Conservation (phyloP, 2,329 filamentous ascomycete genomes). For the Chrysosphaeria jannelii region DNA sequence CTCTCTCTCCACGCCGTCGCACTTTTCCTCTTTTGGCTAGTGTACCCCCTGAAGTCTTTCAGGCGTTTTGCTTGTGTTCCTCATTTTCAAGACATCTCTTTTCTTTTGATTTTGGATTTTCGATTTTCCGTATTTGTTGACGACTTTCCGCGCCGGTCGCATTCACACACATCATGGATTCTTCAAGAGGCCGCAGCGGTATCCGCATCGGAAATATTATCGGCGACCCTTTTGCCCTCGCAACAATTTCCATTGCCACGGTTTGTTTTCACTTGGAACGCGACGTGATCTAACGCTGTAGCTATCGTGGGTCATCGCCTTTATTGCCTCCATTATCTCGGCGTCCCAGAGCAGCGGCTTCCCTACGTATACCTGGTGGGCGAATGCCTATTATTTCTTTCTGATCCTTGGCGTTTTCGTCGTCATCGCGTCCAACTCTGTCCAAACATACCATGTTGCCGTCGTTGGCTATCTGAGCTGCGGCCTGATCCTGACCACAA, state of each 20-base stretch:
- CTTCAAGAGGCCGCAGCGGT: slow-evolving; percentile 20
- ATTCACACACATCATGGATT: too few species aligned
- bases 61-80: too few species aligned
- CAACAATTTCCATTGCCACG: slow-evolving; percentile 70
- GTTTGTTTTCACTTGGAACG: slow-evolving; percentile 20
- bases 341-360: slow-evolving; percentile 24
- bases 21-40: too few species aligned
- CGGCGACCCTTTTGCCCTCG: slow-evolving; percentile 84
- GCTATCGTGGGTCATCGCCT: slow-evolving; percentile 87
- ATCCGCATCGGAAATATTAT: slow-evolving; percentile 71
- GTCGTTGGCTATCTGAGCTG: slow-evolving; percentile 65
- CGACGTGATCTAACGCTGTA: too few species aligned
- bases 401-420: slow-evolving; percentile 52
- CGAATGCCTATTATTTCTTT: slow-evolving; percentile 58
- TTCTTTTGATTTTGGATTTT: too few species aligned
- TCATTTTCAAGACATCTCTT: too few species aligned
- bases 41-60: too few species aligned
- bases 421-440: slow-evolving; percentile 58
- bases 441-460: slow-evolving; percentile 73
- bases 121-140: too few species aligned
- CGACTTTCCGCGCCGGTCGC: too few species aligned
- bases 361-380: slow-evolving; percentile 83
- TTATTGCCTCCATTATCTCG: slow-evolving; percentile 59
- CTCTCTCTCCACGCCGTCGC: too few species aligned
- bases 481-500: slow-evolving; percentile 60